Evolutionary conservation across 2,329 filamentous ascomycete genomes (phyloP), one percentile per base, ranked within the genome.

Genomic region (Ceratocystis lukuohia): DNA sequence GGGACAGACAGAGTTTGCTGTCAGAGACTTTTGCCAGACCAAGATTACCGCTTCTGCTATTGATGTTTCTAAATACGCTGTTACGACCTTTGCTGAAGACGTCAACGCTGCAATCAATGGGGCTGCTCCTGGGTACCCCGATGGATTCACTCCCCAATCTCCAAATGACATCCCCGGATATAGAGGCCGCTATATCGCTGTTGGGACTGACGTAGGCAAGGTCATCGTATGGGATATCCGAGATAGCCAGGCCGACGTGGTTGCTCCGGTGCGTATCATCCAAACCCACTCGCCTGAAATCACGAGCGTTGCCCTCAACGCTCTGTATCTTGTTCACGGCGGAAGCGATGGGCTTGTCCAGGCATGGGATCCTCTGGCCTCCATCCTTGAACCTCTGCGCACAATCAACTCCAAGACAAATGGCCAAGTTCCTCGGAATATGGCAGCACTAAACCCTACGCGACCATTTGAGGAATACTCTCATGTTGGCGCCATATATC

Each of bases 321-420:
- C 91, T 1, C 79, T 99, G 17, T 95, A 96, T 73, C 77, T 99
- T 17, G 88, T 97, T 5, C 90, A 96, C 74, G 94, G 94, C 62
- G 94, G 94, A 30, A 96, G 89, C 70, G 94, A 99, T 75, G 93
- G 94, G 0, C 82, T 97, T 2, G 93, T 96, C 3, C 94, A 97
- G 74, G 89, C 91, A 5, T 99, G 94, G 94, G 94, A 99, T 77
- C 89, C 89, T n/a, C 79, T 99, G 61, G 90, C 87, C 0, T 97
- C 93, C 1, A 88, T 82, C 0, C 76, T 81, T 20, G 85, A 87
- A 22, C 90, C 94, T 0, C 82, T 97, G 64, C 85, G 91, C 48
- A 97, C 91, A 0, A 80, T 99, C 65, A 92, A 96, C 73, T 90
- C 91, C 2, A 86, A 88, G 15, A 91, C 93, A 70, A 89, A 89